Conservation (phyloP, 1,284 basidiomycete genomes). For the Sporisorium reilianum region DNA sequence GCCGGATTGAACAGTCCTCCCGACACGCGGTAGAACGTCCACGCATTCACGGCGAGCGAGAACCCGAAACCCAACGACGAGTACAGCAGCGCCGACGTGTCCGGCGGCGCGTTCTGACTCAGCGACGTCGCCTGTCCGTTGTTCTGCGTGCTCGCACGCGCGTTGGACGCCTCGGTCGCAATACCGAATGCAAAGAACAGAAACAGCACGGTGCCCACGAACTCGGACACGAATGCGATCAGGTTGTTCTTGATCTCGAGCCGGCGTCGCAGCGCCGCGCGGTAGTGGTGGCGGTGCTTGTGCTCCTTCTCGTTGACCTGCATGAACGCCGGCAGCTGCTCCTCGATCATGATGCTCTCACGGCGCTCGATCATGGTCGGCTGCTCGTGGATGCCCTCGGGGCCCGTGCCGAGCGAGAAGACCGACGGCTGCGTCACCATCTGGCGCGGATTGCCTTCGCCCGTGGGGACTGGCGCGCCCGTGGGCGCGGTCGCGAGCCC, state of each 20-base stretch:
- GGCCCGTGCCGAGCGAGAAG: conserved; percentile 28
- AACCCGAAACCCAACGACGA: conserved; percentile 72
- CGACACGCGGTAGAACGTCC: conserved; percentile 54
- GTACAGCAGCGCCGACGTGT: conserved; percentile 69
- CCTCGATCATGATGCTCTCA: conserved; percentile 41
- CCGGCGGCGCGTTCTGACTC: conserved; percentile 31
- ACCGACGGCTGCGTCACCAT: conserved; percentile 39
- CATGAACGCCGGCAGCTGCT: conserved; percentile 50
- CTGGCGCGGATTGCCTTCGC: conserved; percentile 24
- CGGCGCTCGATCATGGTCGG: conserved; percentile 31
- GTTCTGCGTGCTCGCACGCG: conserved; percentile 23
- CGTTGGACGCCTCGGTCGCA: conserved; percentile 49
- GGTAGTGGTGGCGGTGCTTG: conserved; percentile 49
- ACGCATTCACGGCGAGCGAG: conserved; percentile 64
- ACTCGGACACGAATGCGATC: conserved; percentile 72
- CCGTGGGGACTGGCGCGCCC: conserved; percentile 34
- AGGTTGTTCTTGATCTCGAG: conserved; percentile 73
- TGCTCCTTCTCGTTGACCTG: conserved; percentile 46
- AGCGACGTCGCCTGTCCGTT: conserved; percentile 29
- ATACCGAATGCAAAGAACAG: conserved; percentile 60
- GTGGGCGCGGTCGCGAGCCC: conserved; percentile 35
- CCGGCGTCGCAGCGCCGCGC: conserved; percentile 31
- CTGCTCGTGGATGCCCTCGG: neutral
- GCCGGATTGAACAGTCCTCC: conserved; percentile 70
- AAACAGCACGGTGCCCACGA: conserved; percentile 71